A percentile compares a stretch with the other conserved stretches of the same genome.
Conservation (phyloP, 768 basidiomycete species). For the Russula brevipes region DNA sequence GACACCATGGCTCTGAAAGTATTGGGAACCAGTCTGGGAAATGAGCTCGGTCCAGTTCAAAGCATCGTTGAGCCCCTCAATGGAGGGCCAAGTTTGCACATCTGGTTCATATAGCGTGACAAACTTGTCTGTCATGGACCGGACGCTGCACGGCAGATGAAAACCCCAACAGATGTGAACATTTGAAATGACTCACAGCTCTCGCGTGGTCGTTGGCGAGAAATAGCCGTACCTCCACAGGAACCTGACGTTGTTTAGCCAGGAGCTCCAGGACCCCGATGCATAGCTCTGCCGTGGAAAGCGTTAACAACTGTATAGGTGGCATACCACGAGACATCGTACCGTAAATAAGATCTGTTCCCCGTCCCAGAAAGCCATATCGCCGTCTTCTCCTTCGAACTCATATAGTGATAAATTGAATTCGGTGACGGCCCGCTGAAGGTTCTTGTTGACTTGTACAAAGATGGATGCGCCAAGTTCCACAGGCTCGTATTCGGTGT, state of each 20-base stretch:
- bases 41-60: conserved; percentile 33
- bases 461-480: conserved; percentile 92
- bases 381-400: conserved; percentile 45
- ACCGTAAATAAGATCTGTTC: conserved; percentile 61
- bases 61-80: conserved; percentile 32
- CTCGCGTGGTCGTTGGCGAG: conserved; percentile 6
- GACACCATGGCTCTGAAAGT: conserved; percentile 50
- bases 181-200: conserved; percentile 13
- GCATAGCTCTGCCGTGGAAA: background rate
- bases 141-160: conserved; percentile 40
- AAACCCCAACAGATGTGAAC: background rate
- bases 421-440: conserved; percentile 70
- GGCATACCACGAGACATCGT: conserved; percentile 25
- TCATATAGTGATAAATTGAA: conserved; percentile 59
- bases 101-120: conserved; percentile 48
- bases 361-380: conserved; percentile 82
- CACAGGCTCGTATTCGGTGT: conserved; percentile 52
- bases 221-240: conserved; percentile 18
- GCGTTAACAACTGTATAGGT: background rate
- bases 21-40: conserved; percentile 50
- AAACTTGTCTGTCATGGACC: conserved; percentile 46
- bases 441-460: conserved; percentile 65
- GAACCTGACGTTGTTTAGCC: conserved; percentile 14
- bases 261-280: background rate
- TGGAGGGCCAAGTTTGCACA: conserved; percentile 55